phyloP scores from a whole-genome alignment of 2,329 filamentous ascomycete species.

The Alternaria longipes region DNA sequence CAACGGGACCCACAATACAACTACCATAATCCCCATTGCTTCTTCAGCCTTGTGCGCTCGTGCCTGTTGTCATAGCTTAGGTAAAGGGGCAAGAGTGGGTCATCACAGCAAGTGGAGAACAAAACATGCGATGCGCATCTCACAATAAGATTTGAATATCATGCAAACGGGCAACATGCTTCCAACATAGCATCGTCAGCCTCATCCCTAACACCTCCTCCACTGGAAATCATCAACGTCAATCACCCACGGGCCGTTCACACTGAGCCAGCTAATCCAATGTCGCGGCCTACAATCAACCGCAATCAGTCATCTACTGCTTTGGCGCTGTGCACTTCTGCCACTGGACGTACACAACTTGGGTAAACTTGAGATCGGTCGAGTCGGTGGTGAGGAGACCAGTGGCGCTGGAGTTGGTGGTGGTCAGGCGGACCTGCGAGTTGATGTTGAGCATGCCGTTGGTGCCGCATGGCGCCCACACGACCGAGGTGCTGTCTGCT shows the following conservation, averaged over 20 bases:
- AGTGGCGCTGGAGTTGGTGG: slow-evolving; percentile 39
- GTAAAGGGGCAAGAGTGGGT: slow-evolving; percentile 2
- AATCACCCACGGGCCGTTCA: slow-evolving; percentile 14
- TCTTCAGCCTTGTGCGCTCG: background rate
- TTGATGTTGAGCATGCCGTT: slow-evolving; percentile 64
- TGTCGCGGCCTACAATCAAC: slow-evolving; percentile 18
- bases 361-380: slow-evolving; percentile 59
- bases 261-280: slow-evolving; percentile 17
- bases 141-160: slow-evolving; percentile 17
- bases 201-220: slow-evolving; percentile 15
- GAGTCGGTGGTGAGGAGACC: slow-evolving; percentile 60
- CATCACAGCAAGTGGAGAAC: background rate
- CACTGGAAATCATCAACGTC: slow-evolving; percentile 11
- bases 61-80: background rate
- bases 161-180: slow-evolving; percentile 11
- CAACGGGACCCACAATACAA: background rate
- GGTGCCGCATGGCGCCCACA: slow-evolving; percentile 64
- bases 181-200: background rate
- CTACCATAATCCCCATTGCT: background rate
- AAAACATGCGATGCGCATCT: slow-evolving; percentile 19
- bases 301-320: slow-evolving; percentile 26
- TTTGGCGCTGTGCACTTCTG: slow-evolving; percentile 46
- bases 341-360: slow-evolving; percentile 57
- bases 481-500: slow-evolving; percentile 56
- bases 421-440: slow-evolving; percentile 58